Base-by-base conservation (phyloP, 805 yeast species). In the Yamadazyma kitorensis region DNA sequence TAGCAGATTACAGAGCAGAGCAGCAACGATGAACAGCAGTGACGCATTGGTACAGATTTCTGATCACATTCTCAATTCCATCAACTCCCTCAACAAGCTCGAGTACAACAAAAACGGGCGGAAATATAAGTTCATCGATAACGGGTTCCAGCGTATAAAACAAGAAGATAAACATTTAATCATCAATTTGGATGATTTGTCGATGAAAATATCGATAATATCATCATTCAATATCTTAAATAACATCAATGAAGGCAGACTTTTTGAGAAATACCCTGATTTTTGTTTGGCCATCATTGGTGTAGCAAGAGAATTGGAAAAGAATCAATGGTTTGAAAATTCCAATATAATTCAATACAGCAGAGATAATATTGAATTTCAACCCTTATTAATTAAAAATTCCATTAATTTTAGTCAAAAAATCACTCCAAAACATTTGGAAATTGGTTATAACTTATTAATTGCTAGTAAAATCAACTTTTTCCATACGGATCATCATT, bases 401-500 rank as follows among this genome's bases (percentile, higher is more conserved):
- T 72, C 74, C 4, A 40, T 68, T 20, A 56, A 51, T 2, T 71
- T 54, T 37, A 50, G 55, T 12, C 29, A 47, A 4, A 34, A 40
- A 2, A 60, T 68, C 4, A 41, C 50, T 1, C 52, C 52, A 1
- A 36, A 49, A 4, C 76, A 74, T 43, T 55, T 74, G 24, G 43
- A 46, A 17, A 53, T 55, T 46, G 80, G 79, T 4, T 51, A 65
- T 27, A 56, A 60, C 41, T 49, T 75, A 12, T 37, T 74, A 39
- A 54, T 67, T 19, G 68, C 74, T 13, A 54, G 76, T 12, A 73
- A 72, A 41, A 59, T 74, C 40, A 72, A 74, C 46, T 75, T 74
- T 43, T 58, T 74, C 36, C 80, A 74, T 40, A 71, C 79, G 1
- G 80, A 75, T 47, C 81, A 75, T 45, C 76, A 69, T 48, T 66